These are phyloP conservation scores for Haplosporangium gracile DNA, from an alignment of 192 early-diverging fungal species.

Conservation along the genomic window DNA sequence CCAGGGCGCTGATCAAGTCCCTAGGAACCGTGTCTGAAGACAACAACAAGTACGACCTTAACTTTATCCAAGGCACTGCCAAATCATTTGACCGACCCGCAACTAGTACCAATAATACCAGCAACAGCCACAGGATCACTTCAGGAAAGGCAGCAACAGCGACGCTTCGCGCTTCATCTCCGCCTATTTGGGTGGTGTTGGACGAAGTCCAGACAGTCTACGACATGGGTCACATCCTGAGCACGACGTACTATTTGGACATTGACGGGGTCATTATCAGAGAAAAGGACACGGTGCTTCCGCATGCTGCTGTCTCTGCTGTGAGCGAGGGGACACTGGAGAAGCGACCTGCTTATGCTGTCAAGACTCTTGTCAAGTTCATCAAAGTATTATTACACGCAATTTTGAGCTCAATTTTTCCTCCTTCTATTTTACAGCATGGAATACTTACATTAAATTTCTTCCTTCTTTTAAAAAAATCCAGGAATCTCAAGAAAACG, in stretches of 20 bases:
- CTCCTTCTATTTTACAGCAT: background rate
- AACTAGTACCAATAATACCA: background rate
- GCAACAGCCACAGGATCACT: background rate
- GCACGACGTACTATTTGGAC: conserved; percentile 68
- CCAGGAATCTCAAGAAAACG: conserved; percentile 45
- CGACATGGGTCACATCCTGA: conserved; percentile 75
- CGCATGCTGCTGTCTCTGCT: conserved; percentile 67
- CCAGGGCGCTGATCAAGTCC: background rate
- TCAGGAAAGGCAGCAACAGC: background rate
- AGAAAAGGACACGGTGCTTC: conserved; percentile 57
- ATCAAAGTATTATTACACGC: conserved; percentile 56
- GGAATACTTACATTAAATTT: background rate
- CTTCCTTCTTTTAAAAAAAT: background rate
- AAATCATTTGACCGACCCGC: background rate
- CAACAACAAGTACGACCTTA: conserved; percentile 2
- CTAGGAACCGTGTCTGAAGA: conserved; percentile 10
- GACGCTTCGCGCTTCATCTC: background rate
- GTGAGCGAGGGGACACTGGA: conserved; percentile 77
- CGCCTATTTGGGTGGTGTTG: conserved; percentile 61
- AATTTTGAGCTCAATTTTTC: background rate
- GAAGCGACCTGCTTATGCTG: conserved; percentile 65
- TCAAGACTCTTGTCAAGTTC: conserved; percentile 63
- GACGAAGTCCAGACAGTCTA: conserved; percentile 62
- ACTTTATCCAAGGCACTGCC: background rate
- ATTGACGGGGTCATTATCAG: conserved; percentile 72